These are phyloP conservation scores for Sechiopsis laciniata DNA, from an alignment of 306 rosid genomes.

Conservation along the genomic window DNA sequence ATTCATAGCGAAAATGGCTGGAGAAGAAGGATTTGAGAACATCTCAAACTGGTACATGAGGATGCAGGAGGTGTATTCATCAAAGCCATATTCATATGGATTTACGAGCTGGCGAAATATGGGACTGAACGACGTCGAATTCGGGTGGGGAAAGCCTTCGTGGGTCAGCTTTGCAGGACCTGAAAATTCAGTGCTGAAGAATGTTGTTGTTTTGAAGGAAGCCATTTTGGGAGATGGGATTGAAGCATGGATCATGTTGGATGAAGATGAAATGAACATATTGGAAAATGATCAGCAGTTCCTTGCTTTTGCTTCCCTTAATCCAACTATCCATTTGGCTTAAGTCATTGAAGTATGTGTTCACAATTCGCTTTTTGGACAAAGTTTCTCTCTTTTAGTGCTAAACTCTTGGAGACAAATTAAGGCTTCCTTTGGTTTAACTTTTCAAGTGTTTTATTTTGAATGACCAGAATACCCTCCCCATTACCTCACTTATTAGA, in stretches of 20 bases:
- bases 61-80: neutral
- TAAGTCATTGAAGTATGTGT: neutral
- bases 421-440: too few relatives aligned
- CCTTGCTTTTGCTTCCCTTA: conserved; percentile 17
- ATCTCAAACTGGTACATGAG: neutral
- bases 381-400: too few relatives aligned
- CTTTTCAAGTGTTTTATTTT: too few relatives aligned
- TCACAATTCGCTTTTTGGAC: neutral
- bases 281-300: conserved; percentile 18
- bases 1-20: conserved; percentile 10
- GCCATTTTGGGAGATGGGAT: conserved; percentile 16
- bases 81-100: neutral
- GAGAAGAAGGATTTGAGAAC: conserved; percentile 12
- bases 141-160: conserved; percentile 27
- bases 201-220: conserved; percentile 16
- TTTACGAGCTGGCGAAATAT: conserved; percentile 20
- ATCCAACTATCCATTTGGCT: conserved; percentile 5
- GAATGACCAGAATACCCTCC: too few relatives aligned
- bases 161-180: conserved; percentile 23
- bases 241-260: conserved; percentile 18
- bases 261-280: conserved; percentile 21
- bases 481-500: too few relatives aligned
- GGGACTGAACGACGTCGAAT: conserved; percentile 22
- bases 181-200: conserved; percentile 6
- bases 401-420: too few relatives aligned